Evolutionary conservation across 192 early-diverging fungal species (phyloP).

Genomic region (Gamsiella multidivaricata): DNA sequence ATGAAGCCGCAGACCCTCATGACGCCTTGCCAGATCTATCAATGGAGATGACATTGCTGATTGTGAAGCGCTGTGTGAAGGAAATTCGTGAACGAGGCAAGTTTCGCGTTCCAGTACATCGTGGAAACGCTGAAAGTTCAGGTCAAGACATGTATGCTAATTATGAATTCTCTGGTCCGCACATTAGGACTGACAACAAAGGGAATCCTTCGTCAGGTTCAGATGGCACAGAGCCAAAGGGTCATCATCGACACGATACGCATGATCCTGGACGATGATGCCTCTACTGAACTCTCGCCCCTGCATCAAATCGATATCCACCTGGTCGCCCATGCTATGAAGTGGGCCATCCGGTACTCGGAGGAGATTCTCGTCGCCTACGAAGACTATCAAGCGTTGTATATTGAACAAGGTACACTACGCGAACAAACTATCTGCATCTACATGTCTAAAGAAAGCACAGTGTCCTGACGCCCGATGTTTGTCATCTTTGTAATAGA

Average conservation of each 20-base stretch:
- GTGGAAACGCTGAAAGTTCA: too few relatives aligned
- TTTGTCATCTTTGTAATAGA: constrained; percentile 22
- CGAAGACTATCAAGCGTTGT: constrained; percentile 38
- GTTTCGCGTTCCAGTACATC: neutral
- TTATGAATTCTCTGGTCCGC: neutral
- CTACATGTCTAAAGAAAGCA: too few relatives aligned
- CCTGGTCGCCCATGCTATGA: constrained; percentile 52
- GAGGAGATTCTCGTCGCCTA: constrained; percentile 49
- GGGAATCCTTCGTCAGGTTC: constrained; percentile 46
- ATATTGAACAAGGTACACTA: constrained; percentile 39
- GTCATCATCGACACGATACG: constrained; percentile 36
- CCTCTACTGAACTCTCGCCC: constrained; percentile 41
- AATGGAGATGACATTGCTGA: constrained; percentile 43
- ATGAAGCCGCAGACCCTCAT: constrained; percentile 1
- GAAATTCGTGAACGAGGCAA: constrained; percentile 52
- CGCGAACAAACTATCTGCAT: neutral
- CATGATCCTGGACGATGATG: constrained; percentile 49
- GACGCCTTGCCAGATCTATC: constrained; percentile 30
- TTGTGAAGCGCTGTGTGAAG: constrained; percentile 48
- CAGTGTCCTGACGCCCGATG: too few relatives aligned
- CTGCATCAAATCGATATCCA: constrained; percentile 45
- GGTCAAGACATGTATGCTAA: too few relatives aligned
- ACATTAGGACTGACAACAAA: constrained; percentile 43
- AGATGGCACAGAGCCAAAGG: constrained; percentile 34
- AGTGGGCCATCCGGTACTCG: constrained; percentile 44